Conservation (phyloP, 164 flowering plant species). For the Macadamia integrifolia region DNA sequence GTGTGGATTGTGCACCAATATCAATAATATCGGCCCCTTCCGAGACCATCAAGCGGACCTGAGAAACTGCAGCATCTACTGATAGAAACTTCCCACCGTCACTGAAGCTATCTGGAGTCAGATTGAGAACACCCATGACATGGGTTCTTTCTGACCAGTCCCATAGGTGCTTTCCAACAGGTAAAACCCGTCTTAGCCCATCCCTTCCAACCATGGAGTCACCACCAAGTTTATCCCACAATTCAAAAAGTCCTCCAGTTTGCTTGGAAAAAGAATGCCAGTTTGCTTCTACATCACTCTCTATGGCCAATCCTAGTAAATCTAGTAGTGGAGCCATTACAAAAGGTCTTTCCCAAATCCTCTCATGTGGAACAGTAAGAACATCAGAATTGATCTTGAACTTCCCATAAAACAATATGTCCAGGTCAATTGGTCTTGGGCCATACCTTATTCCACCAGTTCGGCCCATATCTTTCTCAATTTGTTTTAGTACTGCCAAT, state of each 20-base stretch:
- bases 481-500: constrained; percentile 59
- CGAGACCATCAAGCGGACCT: constrained; percentile 55
- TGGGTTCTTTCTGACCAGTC: constrained; percentile 78
- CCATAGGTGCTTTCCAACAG: constrained; percentile 56
- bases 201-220: constrained; percentile 35
- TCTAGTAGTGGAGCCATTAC: constrained; percentile 88
- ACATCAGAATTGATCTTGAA: constrained; percentile 51
- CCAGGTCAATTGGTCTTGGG: constrained; percentile 91
- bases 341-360: constrained; percentile 94
- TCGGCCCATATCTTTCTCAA: constrained; percentile 81
- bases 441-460: constrained; percentile 83
- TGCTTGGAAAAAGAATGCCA: constrained; percentile 75
- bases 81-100: constrained; percentile 83
- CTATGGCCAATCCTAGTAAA: constrained; percentile 59
- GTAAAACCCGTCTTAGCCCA: constrained; percentile 75
- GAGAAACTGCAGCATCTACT: constrained; percentile 63
- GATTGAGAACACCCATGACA: constrained; percentile 80
- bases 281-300: constrained; percentile 47
- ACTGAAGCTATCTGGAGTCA: constrained; percentile 93
- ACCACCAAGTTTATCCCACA: constrained; percentile 85
- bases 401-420: constrained; percentile 83
- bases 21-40: constrained; percentile 93
- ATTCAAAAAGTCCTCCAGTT: constrained; percentile 54
- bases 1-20: constrained; percentile 89
- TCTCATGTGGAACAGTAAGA: constrained; percentile 81